Base-by-base conservation (phyloP, 164 flowering plant species). In the Amborella trichopoda region DNA sequence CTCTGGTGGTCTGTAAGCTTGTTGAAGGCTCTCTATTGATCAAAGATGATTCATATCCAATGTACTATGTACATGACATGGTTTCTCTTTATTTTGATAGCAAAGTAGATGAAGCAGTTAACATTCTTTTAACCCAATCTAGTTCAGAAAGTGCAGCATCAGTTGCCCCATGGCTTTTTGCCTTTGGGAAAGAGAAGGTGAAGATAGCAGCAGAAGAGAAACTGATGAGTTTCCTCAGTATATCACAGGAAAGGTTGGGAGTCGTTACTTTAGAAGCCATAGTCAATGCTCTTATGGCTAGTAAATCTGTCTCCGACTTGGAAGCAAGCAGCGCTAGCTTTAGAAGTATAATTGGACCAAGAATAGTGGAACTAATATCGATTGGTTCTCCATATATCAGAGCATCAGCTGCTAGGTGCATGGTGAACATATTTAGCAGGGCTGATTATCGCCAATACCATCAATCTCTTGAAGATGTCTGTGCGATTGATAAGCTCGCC, bases 11-110 rank as follows among this genome's bases (percentile, higher is more conserved):
- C 19, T 63, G 71, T 67, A 68, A 72, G 59, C 77, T 72, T 61
- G 67, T 66, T 30, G 77, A 68, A 51, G 73, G 73, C 18, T 72
- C 77, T 17, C 58, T 72, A 37, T 49, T 72, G 58, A 63, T 56
- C 38, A 66, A 68, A 61, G 50, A 44, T 24, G 73, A 72, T 28
- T 54, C 62, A 5, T 55, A 60, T 49, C 52, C 68, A 9, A 50
- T 59, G 39, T 72, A 72, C 49, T 57, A 58, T 18, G 65, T 72
- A 5, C 77, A 72, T 39, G 77, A 72, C 46, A 72, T 72, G 77
- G 71, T 68, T 24, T 63, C 71, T 3, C 44, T 68, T 20, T 72
- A 66, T 55, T 67, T 72, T 42, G 69, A 63, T 24, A 26, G 70
- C 42, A 71, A 68, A 62, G 58, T 32, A 23, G 40, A 60, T 38